Conservation (phyloP, 495 filamentous ascomycete genomes). For the Rhypophila decipiens region DNA sequence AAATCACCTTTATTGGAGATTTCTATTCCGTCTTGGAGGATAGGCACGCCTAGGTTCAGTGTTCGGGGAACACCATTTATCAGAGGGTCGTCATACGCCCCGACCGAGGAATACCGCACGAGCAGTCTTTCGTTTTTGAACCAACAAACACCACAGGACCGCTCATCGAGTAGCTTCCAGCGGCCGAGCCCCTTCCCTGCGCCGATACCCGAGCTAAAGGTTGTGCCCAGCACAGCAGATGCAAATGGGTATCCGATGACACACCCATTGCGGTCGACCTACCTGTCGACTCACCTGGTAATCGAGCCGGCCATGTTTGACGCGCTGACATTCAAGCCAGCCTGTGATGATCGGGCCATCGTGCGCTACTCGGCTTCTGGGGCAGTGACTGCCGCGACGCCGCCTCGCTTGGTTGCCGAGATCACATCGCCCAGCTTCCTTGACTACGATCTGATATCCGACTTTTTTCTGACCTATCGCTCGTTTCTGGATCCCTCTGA, state of each 20-base stretch:
- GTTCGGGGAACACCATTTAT: slow-evolving; percentile 70
- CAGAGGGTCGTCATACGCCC: slow-evolving; percentile 63
- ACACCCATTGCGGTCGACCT: slow-evolving; percentile 30
- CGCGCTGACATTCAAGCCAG: slow-evolving; percentile 59
- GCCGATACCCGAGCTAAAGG: slow-evolving; percentile 23
- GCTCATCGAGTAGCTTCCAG: slow-evolving; percentile 18
- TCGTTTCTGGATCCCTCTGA: slow-evolving; percentile 71
- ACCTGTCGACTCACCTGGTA: slow-evolving; percentile 37
- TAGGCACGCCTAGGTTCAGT: slow-evolving; percentile 80
- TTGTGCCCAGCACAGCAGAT: slow-evolving; percentile 15
- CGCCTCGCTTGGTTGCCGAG: slow-evolving; percentile 89
- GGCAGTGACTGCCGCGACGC: slow-evolving; percentile 82
- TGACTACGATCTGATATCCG: slow-evolving; percentile 94
- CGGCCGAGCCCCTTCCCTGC: slow-evolving; percentile 20
- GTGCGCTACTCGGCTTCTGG: slow-evolving; percentile 76
- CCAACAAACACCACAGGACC: slow-evolving; percentile 13
- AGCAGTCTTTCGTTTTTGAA: slow-evolving; percentile 37
- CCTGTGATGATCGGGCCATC: slow-evolving; percentile 68
- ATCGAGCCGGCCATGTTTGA: slow-evolving; percentile 70
- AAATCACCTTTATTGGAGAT: slow-evolving; percentile 60
- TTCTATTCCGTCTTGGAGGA: slow-evolving; percentile 77
- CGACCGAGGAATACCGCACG: slow-evolving; percentile 43
- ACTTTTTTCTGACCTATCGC: slow-evolving; percentile 96
- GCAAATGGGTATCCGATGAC: slow-evolving; percentile 15
- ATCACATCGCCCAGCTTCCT: slow-evolving; percentile 94